Percentiles rank a stretch among this genome's conserved stretches.
Conservation (phyloP, 192 early-diverging fungal species). For the Bifiguratus adelaidae region DNA sequence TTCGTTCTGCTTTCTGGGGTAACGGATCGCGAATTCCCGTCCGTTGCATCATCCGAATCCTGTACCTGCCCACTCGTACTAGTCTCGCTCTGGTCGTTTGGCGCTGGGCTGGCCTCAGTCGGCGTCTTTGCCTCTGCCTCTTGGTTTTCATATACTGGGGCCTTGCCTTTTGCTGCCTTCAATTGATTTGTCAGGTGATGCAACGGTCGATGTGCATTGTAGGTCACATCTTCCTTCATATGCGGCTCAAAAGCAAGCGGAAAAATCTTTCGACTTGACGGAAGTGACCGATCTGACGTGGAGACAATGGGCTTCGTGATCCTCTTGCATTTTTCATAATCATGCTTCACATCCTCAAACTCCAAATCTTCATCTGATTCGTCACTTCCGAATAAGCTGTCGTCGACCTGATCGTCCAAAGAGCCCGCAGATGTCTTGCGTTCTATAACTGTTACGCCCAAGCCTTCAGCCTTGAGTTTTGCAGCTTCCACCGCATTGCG, state of each 20-base stretch:
- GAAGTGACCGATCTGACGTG: constrained; percentile 4
- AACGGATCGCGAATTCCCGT: no score
- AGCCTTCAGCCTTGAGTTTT: constrained; percentile 17
- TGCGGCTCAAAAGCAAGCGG: constrained; percentile 17
- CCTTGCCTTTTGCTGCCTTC: no score
- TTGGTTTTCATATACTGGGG: no score
- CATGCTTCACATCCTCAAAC: constrained; percentile 27
- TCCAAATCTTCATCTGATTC: constrained; percentile 29
- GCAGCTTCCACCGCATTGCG: constrained; percentile 22
- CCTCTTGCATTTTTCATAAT: neutral
- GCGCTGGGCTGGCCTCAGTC: no score
- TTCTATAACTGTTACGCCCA: constrained; percentile 16
- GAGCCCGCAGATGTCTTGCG: neutral
- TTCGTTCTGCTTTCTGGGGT: no score
- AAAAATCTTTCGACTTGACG: constrained; percentile 18
- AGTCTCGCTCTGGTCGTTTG: no score
- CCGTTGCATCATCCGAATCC: no score
- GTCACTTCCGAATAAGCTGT: constrained; percentile 4
- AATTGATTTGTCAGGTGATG: no score
- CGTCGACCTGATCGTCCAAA: constrained; percentile 2
- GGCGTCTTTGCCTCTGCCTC: no score
- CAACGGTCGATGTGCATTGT: no score
- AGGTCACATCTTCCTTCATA: constrained; percentile 27
- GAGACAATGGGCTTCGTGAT: neutral
- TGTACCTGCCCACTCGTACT: no score